Evolutionary conservation across 192 early-diverging fungal genomes (phyloP).

Genomic region (Globomyces pollinis-pini): DNA sequence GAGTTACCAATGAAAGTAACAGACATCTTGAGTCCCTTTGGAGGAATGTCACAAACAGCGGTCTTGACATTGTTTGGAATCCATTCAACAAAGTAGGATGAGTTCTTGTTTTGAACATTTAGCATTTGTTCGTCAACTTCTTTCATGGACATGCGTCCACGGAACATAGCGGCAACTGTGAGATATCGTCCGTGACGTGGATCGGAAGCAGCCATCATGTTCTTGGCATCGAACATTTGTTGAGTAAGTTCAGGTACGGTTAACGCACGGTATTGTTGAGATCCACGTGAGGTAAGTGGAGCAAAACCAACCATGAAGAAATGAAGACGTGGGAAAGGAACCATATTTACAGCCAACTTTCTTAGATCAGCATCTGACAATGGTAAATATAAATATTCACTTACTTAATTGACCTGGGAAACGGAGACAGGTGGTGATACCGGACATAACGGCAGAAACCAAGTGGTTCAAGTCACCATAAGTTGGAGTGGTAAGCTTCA

Average conservation of each 20-base stretch:
- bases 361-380: conserved; percentile 53
- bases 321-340: conserved; percentile 98
- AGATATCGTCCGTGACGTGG: conserved; percentile 95
- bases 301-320: conserved; percentile 97
- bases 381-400: too few species aligned
- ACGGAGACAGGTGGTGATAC: conserved; percentile 93
- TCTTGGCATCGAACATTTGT: conserved; percentile 99
- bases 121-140: conserved; percentile 99
- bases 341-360: conserved; percentile 62
- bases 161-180: conserved; percentile 91
- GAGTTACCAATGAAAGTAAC: conserved; percentile 90
- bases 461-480: conserved; percentile 96
- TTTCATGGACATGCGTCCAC: conserved; percentile 91
- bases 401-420: conserved; percentile 99
- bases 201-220: conserved; percentile 99
- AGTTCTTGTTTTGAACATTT: conserved; percentile 94
- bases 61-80: conserved; percentile 98
- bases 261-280: conserved; percentile 82
- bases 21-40: conserved; percentile 83
- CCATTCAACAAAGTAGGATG: conserved; percentile 98
- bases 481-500: conserved; percentile 86
- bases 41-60: conserved; percentile 84
- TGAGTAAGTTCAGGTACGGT: conserved; percentile 80
- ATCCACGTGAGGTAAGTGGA: conserved; percentile 76
- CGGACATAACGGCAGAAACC: conserved; percentile 94